Conservation (phyloP, 176 grass and related monocot species). For the Oryza officinalis region DNA sequence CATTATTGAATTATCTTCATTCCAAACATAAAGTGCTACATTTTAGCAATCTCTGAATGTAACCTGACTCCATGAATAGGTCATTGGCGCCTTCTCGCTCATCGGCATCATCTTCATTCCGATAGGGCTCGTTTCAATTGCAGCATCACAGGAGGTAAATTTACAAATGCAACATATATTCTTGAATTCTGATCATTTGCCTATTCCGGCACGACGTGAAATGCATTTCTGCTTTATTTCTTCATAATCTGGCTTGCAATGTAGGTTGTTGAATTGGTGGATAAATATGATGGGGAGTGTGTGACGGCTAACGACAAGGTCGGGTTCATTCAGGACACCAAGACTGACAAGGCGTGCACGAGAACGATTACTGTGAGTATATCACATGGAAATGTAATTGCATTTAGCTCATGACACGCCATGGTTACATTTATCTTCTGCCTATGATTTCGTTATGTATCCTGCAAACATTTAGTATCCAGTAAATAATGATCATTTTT, state of each 20-base stretch:
- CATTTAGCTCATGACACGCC: no score
- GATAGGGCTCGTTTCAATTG: slow-evolving; percentile 66
- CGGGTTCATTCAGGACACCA: slow-evolving; percentile 69
- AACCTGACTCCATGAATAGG: slow-evolving; percentile 28
- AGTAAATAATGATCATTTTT: not conserved
- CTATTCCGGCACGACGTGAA: not conserved
- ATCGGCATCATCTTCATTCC: slow-evolving; percentile 80
- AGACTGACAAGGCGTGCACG: slow-evolving; percentile 68
- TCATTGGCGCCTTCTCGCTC: slow-evolving; percentile 68
- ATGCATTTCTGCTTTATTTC: not conserved
- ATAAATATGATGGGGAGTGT: slow-evolving; percentile 78
- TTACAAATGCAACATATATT: not conserved
- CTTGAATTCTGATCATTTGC: not conserved
- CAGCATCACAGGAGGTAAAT: slow-evolving; percentile 59
- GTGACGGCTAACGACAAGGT: slow-evolving; percentile 56
- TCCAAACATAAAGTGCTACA: not conserved
- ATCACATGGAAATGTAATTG: not conserved
- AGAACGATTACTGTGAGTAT: slow-evolving; percentile 63
- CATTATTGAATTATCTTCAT: not conserved
- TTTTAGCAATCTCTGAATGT: not conserved
- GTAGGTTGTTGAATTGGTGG: slow-evolving; percentile 72
- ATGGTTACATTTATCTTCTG: no score
- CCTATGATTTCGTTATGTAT: no score
- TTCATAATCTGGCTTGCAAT: slow-evolving; percentile 11
- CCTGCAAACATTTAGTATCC: not conserved